Evolutionary conservation across 2,329 filamentous ascomycete genomes (phyloP), one percentile per base, ranked within the genome.

Genomic region (Gnomoniopsis sp.): DNA sequence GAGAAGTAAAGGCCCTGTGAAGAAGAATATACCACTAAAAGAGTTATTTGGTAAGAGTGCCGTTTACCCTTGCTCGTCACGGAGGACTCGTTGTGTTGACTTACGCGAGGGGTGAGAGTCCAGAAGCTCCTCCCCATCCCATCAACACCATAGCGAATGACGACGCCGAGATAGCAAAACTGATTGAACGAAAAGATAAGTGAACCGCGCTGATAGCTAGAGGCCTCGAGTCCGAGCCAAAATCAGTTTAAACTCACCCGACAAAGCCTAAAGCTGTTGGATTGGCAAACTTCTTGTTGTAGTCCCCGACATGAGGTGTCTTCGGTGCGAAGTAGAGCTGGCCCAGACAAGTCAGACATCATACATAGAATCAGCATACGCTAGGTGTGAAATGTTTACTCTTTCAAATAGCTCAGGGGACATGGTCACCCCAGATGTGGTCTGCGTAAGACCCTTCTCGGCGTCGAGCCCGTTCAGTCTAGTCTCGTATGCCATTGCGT

Each of bases 1-100:
- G 7, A 81, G 70, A 49, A 82, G 73, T 14, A 81, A 65, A 1
- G 79, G 79, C 1, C 79, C 79, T 46, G 69, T 64, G 64, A 74
- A 74, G 65, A 74, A 71, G 67, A 73, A 74, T 56, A 74, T 73
- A 22, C 72, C 69, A 21, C 72, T 73, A 58, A 0, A 17, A 30
- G 26, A 30, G 26, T 30, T 4, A 8, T 4, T 30, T 30, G 4
- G 10, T 0, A 7, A 2, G n/a, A 12, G 23, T 30, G 15, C n/a
- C 4, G 38, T 53, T 15, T 22, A 14, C 12, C 3, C 17, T 36
- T 36, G 21, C 2, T 23, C 15, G 26, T 26, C 4, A 1, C 12
- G 44, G 21, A n/a, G 1, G 23, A n/a, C n/a, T n/a, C n/a, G n/a
- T n/a, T 30, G 26, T 30, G 8, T 30, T 8, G 26, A 66, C 69